Conservation (phyloP, 1,139 yeast species). For the Pneumocystis sp. region DNA sequence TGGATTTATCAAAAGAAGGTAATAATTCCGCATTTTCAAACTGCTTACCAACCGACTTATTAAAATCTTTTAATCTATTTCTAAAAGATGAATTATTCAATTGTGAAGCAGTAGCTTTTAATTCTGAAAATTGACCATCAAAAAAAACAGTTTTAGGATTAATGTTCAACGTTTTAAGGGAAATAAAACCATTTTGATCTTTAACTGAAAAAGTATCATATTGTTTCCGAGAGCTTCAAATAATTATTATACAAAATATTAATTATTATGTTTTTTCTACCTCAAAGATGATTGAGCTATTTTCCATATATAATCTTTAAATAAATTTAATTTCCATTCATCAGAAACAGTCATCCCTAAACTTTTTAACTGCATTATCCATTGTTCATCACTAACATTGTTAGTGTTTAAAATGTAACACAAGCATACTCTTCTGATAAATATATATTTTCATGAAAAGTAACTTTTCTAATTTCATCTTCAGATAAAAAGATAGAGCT, state of each 20-base stretch:
- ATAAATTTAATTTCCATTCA: slow-evolving; percentile 63
- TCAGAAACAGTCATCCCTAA: slow-evolving; percentile 60
- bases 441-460: background rate
- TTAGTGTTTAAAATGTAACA: background rate
- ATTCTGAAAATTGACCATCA: background rate
- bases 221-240: background rate
- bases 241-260: background rate
- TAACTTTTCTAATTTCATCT: background rate
- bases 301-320: slow-evolving; percentile 53
- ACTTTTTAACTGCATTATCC: slow-evolving; percentile 54
- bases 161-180: background rate
- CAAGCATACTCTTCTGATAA: background rate
- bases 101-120: background rate
- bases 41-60: background rate
- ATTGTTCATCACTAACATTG: slow-evolving; percentile 39
- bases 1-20: background rate
- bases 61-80: background rate
- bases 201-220: background rate
- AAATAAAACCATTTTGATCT: background rate
- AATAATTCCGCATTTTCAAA: background rate
- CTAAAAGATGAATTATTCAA: background rate
- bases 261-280: slow-evolving; percentile 2
- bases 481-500: background rate
- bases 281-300: slow-evolving; percentile 27
- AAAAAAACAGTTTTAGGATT: background rate